phyloP scores from a whole-genome alignment of 2,329 filamentous ascomycete species.

The Penicillium sp. region DNA sequence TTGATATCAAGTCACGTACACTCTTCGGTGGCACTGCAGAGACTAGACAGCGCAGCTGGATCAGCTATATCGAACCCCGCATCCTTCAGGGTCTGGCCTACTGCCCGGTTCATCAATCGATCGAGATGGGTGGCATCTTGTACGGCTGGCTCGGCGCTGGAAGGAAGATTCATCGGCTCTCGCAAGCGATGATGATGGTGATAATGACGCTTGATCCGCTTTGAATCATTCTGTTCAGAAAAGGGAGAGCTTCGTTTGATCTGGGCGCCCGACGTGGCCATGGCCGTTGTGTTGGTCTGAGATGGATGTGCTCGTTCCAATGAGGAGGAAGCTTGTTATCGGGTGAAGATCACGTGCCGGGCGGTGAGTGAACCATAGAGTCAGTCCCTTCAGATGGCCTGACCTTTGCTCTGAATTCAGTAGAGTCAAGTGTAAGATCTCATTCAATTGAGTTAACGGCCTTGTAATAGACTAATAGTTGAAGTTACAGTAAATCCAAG shows the following conservation, averaged over 20 bases:
- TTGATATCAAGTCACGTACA: constrained; percentile 45
- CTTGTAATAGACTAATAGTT: not conserved
- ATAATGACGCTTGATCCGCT: constrained; percentile 40
- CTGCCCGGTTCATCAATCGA: constrained; percentile 53
- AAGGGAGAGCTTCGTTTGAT: constrained; percentile 36
- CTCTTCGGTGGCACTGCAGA: constrained; percentile 55
- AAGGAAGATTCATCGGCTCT: constrained; percentile 30
- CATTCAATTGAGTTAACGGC: not conserved
- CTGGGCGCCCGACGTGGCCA: constrained; percentile 30
- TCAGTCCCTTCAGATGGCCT: not conserved
- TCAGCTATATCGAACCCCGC: constrained; percentile 55
- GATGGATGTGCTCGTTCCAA: constrained; percentile 13
- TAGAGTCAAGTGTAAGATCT: not conserved
- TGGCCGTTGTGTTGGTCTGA: constrained; percentile 23
- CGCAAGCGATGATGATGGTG: constrained; percentile 44
- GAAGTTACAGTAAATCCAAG: not conserved
- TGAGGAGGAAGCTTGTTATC: constrained; percentile 12
- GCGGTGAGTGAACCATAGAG: constrained; percentile 1
- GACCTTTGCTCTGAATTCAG: not conserved
- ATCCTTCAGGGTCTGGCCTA: constrained; percentile 50
- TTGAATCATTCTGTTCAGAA: constrained; percentile 23
- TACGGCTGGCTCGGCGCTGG: constrained; percentile 37
- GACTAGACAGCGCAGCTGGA: constrained; percentile 55
- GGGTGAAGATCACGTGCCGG: not conserved
- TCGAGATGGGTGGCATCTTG: constrained; percentile 54